phyloP scores from a whole-genome alignment of 495 filamentous ascomycete species.

The Hyphodiscus hymeniophilus region DNA sequence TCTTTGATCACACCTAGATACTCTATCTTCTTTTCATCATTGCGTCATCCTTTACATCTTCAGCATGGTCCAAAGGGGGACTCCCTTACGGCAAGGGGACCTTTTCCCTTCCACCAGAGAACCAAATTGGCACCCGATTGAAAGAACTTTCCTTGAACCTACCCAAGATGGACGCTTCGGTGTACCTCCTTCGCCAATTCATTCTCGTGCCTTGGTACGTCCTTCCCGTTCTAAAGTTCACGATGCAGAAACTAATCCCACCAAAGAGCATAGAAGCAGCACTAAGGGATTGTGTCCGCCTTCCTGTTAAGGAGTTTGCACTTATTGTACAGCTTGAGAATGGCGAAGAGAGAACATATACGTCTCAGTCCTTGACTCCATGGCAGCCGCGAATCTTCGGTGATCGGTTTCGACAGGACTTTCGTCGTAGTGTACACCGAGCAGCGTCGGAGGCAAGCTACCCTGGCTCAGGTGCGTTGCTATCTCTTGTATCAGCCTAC shows the following conservation, averaged over 20 bases:
- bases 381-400: slow-evolving; percentile 7
- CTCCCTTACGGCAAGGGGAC: slow-evolving; percentile 5
- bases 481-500: not conserved
- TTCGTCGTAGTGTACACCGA: not conserved
- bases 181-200: not conserved
- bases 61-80: slow-evolving; percentile 12
- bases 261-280: slow-evolving; percentile 12
- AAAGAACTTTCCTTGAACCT: slow-evolving; percentile 11
- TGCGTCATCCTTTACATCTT: slow-evolving; percentile 4
- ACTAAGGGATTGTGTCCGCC: slow-evolving; percentile 12
- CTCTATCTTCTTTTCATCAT: not conserved
- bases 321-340: slow-evolving; percentile 14
- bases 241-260: slow-evolving; percentile 1
- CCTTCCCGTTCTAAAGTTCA: not conserved
- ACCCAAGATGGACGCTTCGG: slow-evolving; percentile 4
- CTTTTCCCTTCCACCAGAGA: slow-evolving; percentile 6
- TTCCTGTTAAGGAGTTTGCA: slow-evolving; percentile 14
- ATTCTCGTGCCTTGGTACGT: slow-evolving; percentile 10
- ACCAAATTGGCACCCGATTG: slow-evolving; percentile 8
- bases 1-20: not conserved
- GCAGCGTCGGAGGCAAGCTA: not conserved
- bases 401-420: not conserved
- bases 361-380: slow-evolving; percentile 6
- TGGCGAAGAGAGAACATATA: slow-evolving; percentile 13
- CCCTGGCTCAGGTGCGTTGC: not conserved